Conservation (phyloP, 257 asterid species). For the Solanum pennellii region DNA sequence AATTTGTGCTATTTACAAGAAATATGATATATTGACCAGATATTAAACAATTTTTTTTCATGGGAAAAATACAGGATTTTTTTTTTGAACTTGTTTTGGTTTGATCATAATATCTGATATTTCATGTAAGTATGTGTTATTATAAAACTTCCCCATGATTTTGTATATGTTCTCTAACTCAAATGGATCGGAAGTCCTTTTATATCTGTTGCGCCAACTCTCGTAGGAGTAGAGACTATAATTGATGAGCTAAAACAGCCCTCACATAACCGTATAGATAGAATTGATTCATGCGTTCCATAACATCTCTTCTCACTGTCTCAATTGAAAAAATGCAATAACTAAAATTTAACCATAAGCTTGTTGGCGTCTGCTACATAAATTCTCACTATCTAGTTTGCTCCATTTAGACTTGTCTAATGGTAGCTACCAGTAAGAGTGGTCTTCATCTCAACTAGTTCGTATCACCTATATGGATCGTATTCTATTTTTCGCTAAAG, state of each 20-base stretch:
- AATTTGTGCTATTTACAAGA: neutral
- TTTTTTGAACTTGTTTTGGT: neutral
- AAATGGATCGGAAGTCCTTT: neutral
- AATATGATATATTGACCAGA: neutral
- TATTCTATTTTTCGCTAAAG: neutral
- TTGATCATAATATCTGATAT: neutral
- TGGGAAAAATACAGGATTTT: neutral
- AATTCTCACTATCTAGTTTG: neutral
- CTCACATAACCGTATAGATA: neutral
- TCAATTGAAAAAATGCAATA: neutral
- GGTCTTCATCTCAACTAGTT: neutral
- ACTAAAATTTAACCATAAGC: neutral
- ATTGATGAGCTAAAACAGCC: neutral
- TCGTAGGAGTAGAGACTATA: neutral
- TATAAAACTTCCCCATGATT: neutral
- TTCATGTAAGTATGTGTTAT: neutral
- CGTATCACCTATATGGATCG: neutral
- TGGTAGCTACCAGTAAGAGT: neutral
- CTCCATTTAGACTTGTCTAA: neutral
- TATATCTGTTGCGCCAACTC: neutral
- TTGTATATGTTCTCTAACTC: neutral
- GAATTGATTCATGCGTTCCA: neutral
- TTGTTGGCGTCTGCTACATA: neutral
- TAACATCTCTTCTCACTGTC: neutral
- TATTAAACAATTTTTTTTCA: neutral